A percentile compares a stretch with the other conserved stretches of the same genome.
Evolutionary conservation across 148 eudicot species (phyloP).

Genomic region (Mesembryanthemum crystallinum): DNA sequence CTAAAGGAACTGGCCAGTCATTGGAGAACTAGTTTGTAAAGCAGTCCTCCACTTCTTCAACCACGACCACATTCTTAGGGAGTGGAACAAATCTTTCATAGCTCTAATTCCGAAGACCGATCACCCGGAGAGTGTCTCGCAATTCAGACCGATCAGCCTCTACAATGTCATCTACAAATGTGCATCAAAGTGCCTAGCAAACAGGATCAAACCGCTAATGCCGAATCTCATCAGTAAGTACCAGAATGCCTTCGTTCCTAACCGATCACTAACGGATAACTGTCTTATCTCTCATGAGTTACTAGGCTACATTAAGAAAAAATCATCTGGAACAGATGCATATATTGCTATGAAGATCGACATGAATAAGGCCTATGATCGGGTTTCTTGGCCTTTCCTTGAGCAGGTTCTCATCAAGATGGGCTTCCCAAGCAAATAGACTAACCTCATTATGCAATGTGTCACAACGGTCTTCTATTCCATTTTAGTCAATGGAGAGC

Average conservation of each 20-base stretch:
- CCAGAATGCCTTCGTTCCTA: neutral
- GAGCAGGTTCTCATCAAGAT: neutral
- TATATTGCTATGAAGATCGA: neutral
- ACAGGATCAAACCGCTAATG: neutral
- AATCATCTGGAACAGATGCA: neutral
- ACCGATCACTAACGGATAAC: neutral
- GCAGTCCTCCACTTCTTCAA: neutral
- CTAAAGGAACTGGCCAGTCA: neutral
- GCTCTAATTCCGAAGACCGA: neutral
- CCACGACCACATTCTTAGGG: neutral
- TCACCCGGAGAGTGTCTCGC: neutral
- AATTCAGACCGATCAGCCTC: neutral
- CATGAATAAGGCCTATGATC: neutral
- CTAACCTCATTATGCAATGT: neutral
- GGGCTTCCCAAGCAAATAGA: neutral
- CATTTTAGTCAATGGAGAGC: neutral
- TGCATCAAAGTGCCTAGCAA: neutral
- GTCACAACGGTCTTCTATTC: neutral
- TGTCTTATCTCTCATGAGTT: neutral
- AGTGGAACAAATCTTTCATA: neutral
- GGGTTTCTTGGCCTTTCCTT: neutral
- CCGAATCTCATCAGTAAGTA: neutral
- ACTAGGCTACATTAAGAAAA: too few relatives aligned
- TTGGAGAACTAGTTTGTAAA: neutral
- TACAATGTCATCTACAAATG: neutral